phyloP scores from a whole-genome alignment of 2,329 filamentous ascomycete species.

The Hyphodiscus sp. region DNA sequence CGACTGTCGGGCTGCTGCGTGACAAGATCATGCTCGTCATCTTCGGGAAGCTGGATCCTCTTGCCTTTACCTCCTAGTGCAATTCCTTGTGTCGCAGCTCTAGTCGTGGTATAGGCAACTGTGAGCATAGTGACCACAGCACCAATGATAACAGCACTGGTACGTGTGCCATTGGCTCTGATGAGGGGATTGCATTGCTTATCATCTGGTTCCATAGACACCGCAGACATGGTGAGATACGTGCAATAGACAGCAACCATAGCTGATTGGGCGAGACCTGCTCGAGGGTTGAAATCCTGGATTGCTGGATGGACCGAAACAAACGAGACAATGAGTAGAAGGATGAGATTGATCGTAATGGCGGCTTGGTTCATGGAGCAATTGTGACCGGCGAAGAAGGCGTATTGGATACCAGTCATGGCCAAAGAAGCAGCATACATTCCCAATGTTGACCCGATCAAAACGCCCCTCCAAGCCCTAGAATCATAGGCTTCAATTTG shows the following conservation, averaged over 20 bases:
- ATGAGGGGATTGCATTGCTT: slow-evolving; percentile 90
- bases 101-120: slow-evolving; percentile 94
- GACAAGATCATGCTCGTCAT: slow-evolving; percentile 82
- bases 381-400: slow-evolving; percentile 78
- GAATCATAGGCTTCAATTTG: slow-evolving; percentile 91
- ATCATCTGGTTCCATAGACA: slow-evolving; percentile 97
- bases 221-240: slow-evolving; percentile 95
- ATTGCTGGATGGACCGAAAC: slow-evolving; percentile 86
- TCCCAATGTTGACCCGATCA: slow-evolving; percentile 85
- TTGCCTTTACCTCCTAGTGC: slow-evolving; percentile 60
- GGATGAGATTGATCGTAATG: slow-evolving; percentile 86
- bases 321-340: slow-evolving; percentile 73
- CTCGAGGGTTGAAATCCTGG: slow-evolving; percentile 87
- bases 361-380: slow-evolving; percentile 96
- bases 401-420: slow-evolving; percentile 96
- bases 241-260: slow-evolving; percentile 99
- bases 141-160: slow-evolving; percentile 84
- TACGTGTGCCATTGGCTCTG: slow-evolving; percentile 77
- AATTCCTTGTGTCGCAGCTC: slow-evolving; percentile 85
- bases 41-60: slow-evolving; percentile 55
- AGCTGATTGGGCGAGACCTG: slow-evolving; percentile 91
- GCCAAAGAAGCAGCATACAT: slow-evolving; percentile 90
- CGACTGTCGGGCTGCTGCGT: slow-evolving; percentile 74
- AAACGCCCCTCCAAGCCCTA: slow-evolving; percentile 71
- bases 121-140: slow-evolving; percentile 95